Base-by-base conservation (phyloP, 495 filamentous ascomycete genomes). In the Pyrenula aspistea region DNA sequence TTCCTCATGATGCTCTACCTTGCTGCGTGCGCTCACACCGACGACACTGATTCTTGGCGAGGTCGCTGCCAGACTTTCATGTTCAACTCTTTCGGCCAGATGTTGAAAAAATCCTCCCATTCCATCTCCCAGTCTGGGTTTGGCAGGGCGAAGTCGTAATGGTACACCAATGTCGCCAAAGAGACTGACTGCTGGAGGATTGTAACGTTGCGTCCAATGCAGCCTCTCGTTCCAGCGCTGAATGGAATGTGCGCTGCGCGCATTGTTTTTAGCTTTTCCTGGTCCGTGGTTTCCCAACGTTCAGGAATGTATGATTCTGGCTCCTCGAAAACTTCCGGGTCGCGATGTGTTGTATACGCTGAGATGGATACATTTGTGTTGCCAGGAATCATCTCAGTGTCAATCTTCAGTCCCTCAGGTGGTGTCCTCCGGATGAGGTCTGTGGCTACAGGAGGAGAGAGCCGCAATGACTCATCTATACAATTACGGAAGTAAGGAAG, bases 381-480 rank as follows among this genome's bases (percentile, higher is more conserved):
- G 8, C 65, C 71, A 0, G 77, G 78, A 12, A 84, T 64, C 56
- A 72, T 71, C 10, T 78, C 65, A 10, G 75, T 77, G 50, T 82
- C 77, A 11, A 86, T 74, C 10, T 71, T 61, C 8, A 77, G 68
- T 8, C 83, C 84, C 20, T 74, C 79, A 2, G 68, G 62, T 42
- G 79, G 74, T 1, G 82, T 78, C 60, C 83, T 76, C 2, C 83
- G 74, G 4, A 77, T 77, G 3, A 81, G 68, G 0, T 76, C 67
- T 11, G 81, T 80, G 0, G 77, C 72, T 0, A 84, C 82, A 0
- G 85, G 74, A 2, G 85, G 85, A 0, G 79, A 74, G 21, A 88
- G 69, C 19, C 85, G 77, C 67, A 89, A 73, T 0, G 82, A 72
- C 59, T 89, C 86, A 55, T 86, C 77, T 48, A 85, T 71, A 58